Percentiles rank a stretch among this genome's conserved stretches.
These are phyloP conservation scores for Paecilomyces niveus DNA, from an alignment of 2,329 filamentous ascomycete species.

Conservation along the genomic window DNA sequence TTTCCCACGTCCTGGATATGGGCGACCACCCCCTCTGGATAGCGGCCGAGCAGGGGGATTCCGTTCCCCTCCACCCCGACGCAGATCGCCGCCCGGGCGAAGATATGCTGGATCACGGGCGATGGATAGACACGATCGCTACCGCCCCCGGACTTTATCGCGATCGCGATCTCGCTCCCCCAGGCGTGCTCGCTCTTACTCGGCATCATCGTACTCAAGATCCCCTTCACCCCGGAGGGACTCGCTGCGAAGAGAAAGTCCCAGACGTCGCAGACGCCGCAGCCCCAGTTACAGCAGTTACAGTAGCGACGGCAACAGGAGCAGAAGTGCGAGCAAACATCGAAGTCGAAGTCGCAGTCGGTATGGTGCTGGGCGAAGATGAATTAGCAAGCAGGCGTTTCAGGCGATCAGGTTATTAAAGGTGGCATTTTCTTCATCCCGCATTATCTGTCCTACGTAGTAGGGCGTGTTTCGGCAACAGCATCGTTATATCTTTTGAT, in stretches of 20 bases:
- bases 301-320: constrained; percentile 47
- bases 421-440: background rate
- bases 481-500: background rate
- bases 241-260: constrained; percentile 25
- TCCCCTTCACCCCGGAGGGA: constrained; percentile 34
- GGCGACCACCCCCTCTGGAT: constrained; percentile 19
- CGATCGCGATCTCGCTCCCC: constrained; percentile 37
- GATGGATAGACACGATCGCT: constrained; percentile 46
- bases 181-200: constrained; percentile 29
- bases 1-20: constrained; percentile 42
- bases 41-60: constrained; percentile 15
- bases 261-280: constrained; percentile 41
- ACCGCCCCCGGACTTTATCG: constrained; percentile 55
- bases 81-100: constrained; percentile 30
- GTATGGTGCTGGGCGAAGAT: constrained; percentile 19
- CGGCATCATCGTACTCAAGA: constrained; percentile 32
- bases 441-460: background rate
- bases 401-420: background rate
- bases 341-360: constrained; percentile 40
- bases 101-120: constrained; percentile 32
- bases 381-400: background rate
- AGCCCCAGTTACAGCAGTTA: constrained; percentile 59
- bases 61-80: constrained; percentile 16
- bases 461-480: background rate
- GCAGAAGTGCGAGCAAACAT: constrained; percentile 34